Conservation (phyloP, 2,329 filamentous ascomycete species). For the Ustulina deusta region DNA sequence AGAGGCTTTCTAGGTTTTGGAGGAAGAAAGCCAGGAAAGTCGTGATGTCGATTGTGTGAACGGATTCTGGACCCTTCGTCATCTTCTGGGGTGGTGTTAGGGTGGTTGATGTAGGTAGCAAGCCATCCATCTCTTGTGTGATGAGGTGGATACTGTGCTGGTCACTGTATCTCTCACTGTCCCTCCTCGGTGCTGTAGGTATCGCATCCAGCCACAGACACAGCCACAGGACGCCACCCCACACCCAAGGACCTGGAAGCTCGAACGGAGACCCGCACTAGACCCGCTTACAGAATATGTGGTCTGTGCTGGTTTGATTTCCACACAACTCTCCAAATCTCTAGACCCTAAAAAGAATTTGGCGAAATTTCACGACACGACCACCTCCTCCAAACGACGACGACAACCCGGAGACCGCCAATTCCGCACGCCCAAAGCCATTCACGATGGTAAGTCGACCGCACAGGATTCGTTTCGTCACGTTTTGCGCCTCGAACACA, state of each 20-base stretch:
- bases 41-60: background rate
- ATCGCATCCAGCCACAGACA: conserved; percentile 12
- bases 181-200: background rate
- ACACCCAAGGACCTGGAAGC: background rate
- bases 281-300: conserved; percentile 27
- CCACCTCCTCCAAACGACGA: conserved; percentile 42
- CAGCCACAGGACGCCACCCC: conserved; percentile 8
- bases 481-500: background rate
- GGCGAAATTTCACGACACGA: conserved; percentile 51
- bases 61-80: conserved; percentile 19
- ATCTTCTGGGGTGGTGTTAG: background rate
- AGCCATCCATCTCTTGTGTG: background rate
- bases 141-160: conserved; percentile 13
- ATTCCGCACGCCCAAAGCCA: conserved; percentile 47
- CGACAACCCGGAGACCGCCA: conserved; percentile 45
- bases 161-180: conserved; percentile 3
- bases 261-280: background rate
- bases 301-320: conserved; percentile 35
- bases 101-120: background rate
- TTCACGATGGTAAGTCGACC: conserved; percentile 62
- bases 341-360: conserved; percentile 47
- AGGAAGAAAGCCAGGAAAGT: background rate
- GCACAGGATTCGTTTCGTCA: conserved; percentile 1
- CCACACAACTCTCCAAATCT: conserved; percentile 47
- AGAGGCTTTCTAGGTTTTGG: background rate